Conservation (phyloP, 169 alveolate species). For the Plasmodium malariae region DNA sequence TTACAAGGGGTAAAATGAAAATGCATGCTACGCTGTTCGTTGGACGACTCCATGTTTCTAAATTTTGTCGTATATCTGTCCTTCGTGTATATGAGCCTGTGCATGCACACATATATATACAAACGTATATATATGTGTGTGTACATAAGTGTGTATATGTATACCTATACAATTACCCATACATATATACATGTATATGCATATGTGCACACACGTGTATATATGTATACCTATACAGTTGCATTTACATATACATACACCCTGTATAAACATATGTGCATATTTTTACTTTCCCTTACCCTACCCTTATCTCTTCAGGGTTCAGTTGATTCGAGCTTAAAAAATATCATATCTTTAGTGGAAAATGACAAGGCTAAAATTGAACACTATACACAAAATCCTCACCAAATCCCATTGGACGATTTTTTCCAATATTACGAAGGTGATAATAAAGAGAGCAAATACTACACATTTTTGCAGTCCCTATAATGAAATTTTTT, state of each 20-base stretch:
- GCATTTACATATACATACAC: background rate
- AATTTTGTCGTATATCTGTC: no score
- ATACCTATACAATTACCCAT: background rate
- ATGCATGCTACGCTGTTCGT: background rate
- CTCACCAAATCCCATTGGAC: conserved; percentile 61
- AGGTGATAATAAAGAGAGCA: conserved; percentile 10
- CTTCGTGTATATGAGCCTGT: no score
- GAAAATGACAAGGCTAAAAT: conserved; percentile 43
- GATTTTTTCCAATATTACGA: conserved; percentile 39
- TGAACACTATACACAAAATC: conserved; percentile 58
- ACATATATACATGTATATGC: background rate
- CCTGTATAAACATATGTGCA: background rate
- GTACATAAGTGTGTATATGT: background rate
- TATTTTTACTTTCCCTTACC: background rate
- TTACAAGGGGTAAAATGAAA: conserved; percentile 39
- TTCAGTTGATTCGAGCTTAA: conserved; percentile 59
- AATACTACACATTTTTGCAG: conserved; percentile 35
- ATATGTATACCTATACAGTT: no score
- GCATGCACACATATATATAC: background rate
- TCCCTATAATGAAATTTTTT: conserved; percentile 24
- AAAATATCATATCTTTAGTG: conserved; percentile 55
- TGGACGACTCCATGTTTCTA: no score
- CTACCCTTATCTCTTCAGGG: conserved; percentile 40
- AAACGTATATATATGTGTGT: background rate
- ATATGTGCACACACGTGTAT: background rate